phyloP scores from a whole-genome alignment of 768 basidiomycete genomes.

The Xerocomellus chrysenteron region DNA sequence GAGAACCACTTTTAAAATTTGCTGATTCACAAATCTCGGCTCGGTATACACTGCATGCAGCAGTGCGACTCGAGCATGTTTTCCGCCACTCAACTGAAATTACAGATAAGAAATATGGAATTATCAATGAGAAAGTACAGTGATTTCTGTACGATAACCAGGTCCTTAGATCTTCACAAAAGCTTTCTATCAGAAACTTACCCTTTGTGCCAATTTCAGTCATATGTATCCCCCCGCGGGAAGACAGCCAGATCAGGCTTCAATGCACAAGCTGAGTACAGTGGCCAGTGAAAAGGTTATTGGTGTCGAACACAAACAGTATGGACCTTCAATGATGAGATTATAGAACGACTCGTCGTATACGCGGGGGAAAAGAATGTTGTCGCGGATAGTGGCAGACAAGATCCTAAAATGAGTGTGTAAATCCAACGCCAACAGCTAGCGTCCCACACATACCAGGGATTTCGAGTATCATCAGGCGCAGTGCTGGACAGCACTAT shows the following conservation, averaged over 20 bases:
- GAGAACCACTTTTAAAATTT: no score
- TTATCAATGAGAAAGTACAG: slow-evolving; percentile 36
- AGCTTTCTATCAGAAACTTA: slow-evolving; percentile 18
- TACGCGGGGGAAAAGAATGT: slow-evolving; percentile 88
- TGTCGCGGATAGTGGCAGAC: slow-evolving; percentile 82
- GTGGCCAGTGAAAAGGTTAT: background rate
- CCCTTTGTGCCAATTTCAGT: slow-evolving; percentile 88
- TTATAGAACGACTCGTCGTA: slow-evolving; percentile 86
- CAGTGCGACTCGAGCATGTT: slow-evolving; percentile 78
- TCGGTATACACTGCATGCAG: slow-evolving; percentile 89
- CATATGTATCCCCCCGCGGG: slow-evolving; percentile 75
- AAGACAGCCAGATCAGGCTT: slow-evolving; percentile 76
- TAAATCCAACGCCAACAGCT: background rate
- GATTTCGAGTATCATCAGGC: slow-evolving; percentile 84
- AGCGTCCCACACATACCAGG: slow-evolving; percentile 55
- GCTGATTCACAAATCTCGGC: slow-evolving; percentile 74
- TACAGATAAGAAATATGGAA: slow-evolving; percentile 13
- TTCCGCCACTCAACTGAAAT: slow-evolving; percentile 72
- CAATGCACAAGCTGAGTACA: slow-evolving; percentile 72
- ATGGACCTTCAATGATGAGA: slow-evolving; percentile 70
- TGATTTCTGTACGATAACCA: slow-evolving; percentile 44
- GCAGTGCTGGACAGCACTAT: slow-evolving; percentile 67
- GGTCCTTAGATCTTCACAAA: background rate
- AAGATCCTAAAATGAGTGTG: slow-evolving; percentile 57
- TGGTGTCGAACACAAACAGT: background rate